phyloP scores from a whole-genome alignment of 495 filamentous ascomycete genomes.

The Astrothelium subdiscretum region DNA sequence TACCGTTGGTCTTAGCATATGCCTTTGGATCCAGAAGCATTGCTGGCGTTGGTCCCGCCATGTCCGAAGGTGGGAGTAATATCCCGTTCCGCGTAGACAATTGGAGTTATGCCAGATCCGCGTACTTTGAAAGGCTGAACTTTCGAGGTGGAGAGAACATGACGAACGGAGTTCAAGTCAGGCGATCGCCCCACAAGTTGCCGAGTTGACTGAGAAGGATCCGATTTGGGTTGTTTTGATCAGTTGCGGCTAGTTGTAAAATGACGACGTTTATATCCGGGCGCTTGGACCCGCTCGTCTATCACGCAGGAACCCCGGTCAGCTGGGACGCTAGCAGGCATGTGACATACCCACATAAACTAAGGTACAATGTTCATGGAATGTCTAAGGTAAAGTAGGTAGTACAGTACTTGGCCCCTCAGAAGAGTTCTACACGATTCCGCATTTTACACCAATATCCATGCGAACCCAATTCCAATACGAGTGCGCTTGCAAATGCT shows the following conservation, averaged over 20 bases:
- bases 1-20: slow-evolving; percentile 8
- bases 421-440: not conserved
- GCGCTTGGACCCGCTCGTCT: not conserved
- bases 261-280: not conserved
- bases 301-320: not conserved
- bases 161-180: too few species aligned
- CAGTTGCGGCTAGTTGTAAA: too few species aligned
- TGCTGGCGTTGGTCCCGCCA: not conserved
- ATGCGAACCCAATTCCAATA: too few species aligned
- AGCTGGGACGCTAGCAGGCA: not conserved
- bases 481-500: too few species aligned
- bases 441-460: too few species aligned
- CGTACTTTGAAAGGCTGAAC: too few species aligned
- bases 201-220: too few species aligned
- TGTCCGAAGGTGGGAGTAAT: not conserved
- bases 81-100: too few species aligned
- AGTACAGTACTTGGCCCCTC: not conserved
- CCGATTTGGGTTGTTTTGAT: too few species aligned
- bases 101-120: too few species aligned
- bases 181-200: too few species aligned
- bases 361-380: not conserved
- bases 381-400: too few species aligned
- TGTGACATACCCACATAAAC: not conserved
- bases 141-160: not conserved
- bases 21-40: slow-evolving; percentile 16